Percentiles rank a stretch among this genome's conserved stretches.
Evolutionary conservation across 805 yeast genomes (phyloP).

Genomic region (Hanseniaspora lachancei): DNA sequence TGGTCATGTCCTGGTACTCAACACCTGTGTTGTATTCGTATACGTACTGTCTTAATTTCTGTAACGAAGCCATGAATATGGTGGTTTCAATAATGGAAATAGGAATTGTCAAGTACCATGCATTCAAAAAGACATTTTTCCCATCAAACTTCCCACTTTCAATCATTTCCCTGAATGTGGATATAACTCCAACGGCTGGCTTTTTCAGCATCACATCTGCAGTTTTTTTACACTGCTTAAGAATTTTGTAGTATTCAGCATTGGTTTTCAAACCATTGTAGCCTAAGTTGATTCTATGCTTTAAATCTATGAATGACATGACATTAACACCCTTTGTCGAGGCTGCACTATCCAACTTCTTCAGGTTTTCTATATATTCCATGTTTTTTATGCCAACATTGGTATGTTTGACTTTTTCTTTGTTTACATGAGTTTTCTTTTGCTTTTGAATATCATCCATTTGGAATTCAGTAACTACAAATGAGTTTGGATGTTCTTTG

Average conservation of each 20-base stretch:
- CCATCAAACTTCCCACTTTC: not conserved
- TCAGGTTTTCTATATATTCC: not conserved
- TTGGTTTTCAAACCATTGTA: too few relatives aligned
- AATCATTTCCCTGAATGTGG: not conserved
- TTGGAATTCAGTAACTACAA: slow-evolving; percentile 19
- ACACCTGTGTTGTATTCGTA: not conserved
- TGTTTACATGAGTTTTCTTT: not conserved
- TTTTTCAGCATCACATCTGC: not conserved
- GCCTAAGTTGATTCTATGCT: not conserved
- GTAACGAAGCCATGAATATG: not conserved
- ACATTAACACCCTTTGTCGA: not conserved
- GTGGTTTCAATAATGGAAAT: not conserved
- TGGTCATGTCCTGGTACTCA: not conserved
- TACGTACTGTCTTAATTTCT: not conserved
- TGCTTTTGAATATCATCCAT: slow-evolving; percentile 13
- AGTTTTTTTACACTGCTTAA: not conserved
- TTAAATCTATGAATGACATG: not conserved
- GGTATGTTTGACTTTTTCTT: too few relatives aligned
- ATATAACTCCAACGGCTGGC: not conserved
- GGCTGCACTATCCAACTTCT: not conserved
- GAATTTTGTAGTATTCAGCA: not conserved
- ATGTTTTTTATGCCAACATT: not conserved
- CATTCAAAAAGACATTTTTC: not conserved
- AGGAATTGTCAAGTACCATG: not conserved
- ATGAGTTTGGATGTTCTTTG: slow-evolving; percentile 21